These are phyloP conservation scores for Amphicarpaea edgeworthii DNA, from an alignment of 306 rosid species.

Conservation along the genomic window DNA sequence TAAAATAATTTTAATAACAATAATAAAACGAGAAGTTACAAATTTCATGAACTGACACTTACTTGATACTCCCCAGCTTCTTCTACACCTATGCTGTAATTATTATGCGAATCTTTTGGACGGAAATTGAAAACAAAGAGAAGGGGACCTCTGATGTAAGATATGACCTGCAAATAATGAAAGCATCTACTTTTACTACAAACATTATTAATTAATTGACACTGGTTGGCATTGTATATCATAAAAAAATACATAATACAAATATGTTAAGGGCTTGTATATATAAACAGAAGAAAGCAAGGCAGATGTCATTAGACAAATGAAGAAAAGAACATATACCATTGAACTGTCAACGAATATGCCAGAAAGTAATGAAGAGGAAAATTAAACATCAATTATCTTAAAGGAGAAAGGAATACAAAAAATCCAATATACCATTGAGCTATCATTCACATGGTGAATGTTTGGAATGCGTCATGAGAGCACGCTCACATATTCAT, in stretches of 20 bases:
- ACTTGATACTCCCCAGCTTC: conserved; percentile 99
- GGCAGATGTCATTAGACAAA: too few relatives aligned
- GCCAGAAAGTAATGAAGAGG: conserved; percentile 22
- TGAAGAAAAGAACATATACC: too few relatives aligned
- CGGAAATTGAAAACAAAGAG: conserved; percentile 89
- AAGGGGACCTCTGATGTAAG: conserved; percentile 88
- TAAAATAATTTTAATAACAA: too few relatives aligned
- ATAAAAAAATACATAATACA: conserved; percentile 11
- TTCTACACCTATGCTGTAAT: conserved; percentile 79
- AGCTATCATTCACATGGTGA: conserved; percentile 81
- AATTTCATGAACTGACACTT: conserved; percentile 40
- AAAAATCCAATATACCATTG: conserved; percentile 61
- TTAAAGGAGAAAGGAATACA: conserved; percentile 24
- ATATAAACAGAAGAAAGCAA: too few relatives aligned
- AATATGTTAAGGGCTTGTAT: not conserved
- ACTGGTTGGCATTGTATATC: conserved; percentile 5
- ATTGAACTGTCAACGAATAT: conserved; percentile 44
- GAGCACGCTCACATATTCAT: conserved; percentile 75
- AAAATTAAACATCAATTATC: conserved; percentile 27
- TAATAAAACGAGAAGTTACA: not conserved
- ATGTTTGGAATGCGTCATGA: conserved; percentile 66
- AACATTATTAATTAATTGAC: not conserved
- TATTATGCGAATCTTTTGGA: conserved; percentile 76
- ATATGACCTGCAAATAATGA: conserved; percentile 75
- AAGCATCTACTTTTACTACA: conserved; percentile 6